Evolutionary conservation across 2,329 filamentous ascomycete genomes (phyloP), one percentile per base, ranked within the genome.

Genomic region (Hypoxylon sp.): DNA sequence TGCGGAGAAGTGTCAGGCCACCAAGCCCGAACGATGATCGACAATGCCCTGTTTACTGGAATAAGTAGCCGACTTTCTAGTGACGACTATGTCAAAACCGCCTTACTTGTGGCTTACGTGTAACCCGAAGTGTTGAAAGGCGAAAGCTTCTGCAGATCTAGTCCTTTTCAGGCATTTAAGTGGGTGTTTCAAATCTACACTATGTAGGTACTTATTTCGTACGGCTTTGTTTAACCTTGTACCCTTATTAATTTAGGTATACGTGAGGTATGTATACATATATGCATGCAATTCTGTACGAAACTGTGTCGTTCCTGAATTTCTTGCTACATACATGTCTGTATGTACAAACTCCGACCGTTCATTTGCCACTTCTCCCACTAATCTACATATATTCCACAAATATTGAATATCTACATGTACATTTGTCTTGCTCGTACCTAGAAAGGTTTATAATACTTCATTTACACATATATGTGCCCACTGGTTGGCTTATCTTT

Each of bases 1-100:
- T 66, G 60, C 63, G 63, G 63, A 69, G 63, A 67, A 59, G 63
- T 45, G 55, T 66, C 67, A 69, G 63, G 51, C 67, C 63, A 69
- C 34, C 63, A 66, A 30, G 55, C 53, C 66, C 63, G 63, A 65
- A 66, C 55, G 45, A 53, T 59, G 63, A 69, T 69, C 63, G 55
- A 60, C 65, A 21, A 49, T 21, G 11, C 59, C 48, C 25, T 21
- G 11, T 25, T 21, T 63, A 28, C 41, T 59, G 11, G 30, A 59
- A 68, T 59, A 60, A 38, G 25, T 34, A 50, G 25, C 30, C 41
- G 9, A 50, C 41, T 43, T 41, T 19, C 10, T 13, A 55, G 46
- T 60, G 51, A 46, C 41, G 17, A 30, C 36, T 6, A 50, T 60
- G 28, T 14, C 52, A 52, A 17, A 32, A 23, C 25, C 34, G 34